Conservation (phyloP, 1,284 basidiomycete species). For the Apiotrichum veenhuisii region DNA sequence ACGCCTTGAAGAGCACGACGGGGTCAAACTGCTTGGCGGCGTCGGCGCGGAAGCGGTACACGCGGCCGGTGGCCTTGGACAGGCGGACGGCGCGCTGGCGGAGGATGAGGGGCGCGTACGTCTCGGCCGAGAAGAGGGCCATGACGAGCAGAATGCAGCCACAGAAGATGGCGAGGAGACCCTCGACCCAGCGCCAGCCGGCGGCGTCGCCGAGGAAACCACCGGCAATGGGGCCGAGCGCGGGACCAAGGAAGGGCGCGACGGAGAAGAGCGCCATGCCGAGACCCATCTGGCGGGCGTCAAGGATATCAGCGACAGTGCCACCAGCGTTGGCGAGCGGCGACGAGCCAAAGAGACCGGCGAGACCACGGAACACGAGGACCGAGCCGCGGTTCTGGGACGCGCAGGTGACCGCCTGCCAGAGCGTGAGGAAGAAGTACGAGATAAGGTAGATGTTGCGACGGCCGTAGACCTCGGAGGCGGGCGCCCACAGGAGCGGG, state of each 20-base stretch:
- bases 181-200: conserved; percentile 59
- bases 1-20: conserved; percentile 42
- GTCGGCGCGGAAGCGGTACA: conserved; percentile 51
- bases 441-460: conserved; percentile 63
- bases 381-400: conserved; percentile 30
- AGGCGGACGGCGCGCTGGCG: conserved; percentile 45
- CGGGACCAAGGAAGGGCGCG: conserved; percentile 21
- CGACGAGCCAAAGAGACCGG: conserved; percentile 47
- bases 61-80: conserved; percentile 48
- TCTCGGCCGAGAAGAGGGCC: conserved; percentile 47
- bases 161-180: conserved; percentile 59
- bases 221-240: conserved; percentile 36
- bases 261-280: conserved; percentile 30
- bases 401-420: conserved; percentile 33
- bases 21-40: conserved; percentile 44
- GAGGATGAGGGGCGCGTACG: conserved; percentile 52
- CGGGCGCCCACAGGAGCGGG: conserved; percentile 47
- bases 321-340: conserved; percentile 48
- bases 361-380: conserved; percentile 41
- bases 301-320: conserved; percentile 43
- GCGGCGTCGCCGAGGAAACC: conserved; percentile 47
- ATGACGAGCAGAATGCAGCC: conserved; percentile 14
- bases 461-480: conserved; percentile 57
- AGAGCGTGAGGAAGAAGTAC: conserved; percentile 40
- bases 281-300: conserved; percentile 40